These are phyloP conservation scores for Posidonia oceanica DNA, from an alignment of 116 monocot genomes.

Conservation along the genomic window DNA sequence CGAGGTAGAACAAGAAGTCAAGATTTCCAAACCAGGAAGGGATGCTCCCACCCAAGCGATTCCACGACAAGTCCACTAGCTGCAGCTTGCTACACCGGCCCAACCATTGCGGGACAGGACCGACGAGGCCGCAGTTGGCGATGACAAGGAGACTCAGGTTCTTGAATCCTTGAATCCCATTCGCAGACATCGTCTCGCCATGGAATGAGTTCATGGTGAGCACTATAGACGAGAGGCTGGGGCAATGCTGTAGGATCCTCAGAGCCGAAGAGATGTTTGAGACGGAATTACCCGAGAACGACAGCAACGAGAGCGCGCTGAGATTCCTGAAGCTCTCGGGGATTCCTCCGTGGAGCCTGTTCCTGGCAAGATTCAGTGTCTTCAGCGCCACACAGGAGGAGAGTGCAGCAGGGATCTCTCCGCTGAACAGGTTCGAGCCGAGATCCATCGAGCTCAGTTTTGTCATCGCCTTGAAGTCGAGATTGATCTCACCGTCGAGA, in stretches of 20 bases:
- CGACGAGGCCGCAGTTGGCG: conserved; percentile 49
- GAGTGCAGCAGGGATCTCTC: conserved; percentile 34
- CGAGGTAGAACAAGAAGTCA: conserved; percentile 61
- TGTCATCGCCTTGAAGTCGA: conserved; percentile 42
- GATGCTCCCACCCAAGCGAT: conserved; percentile 48
- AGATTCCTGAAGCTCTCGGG: conserved; percentile 53
- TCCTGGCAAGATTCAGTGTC: conserved; percentile 56
- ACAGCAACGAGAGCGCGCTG: conserved; percentile 37
- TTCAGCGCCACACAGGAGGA: conserved; percentile 41
- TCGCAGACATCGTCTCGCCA: conserved; percentile 32
- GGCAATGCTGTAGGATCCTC: conserved; percentile 40
- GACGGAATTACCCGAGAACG: conserved; percentile 57
- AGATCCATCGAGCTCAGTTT: conserved; percentile 45
- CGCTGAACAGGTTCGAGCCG: conserved; percentile 36
- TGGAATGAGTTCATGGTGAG: conserved; percentile 50
- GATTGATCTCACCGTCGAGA: conserved; percentile 34
- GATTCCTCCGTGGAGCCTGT: conserved; percentile 48
- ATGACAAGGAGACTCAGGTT: conserved; percentile 47
- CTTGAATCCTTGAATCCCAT: conserved; percentile 39
- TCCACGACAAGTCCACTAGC: conserved; percentile 85
- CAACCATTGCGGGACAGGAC: conserved; percentile 55
- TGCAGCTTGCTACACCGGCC: conserved; percentile 28
- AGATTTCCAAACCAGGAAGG: conserved; percentile 64
- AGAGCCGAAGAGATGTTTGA: conserved; percentile 46
- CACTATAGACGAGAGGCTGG: conserved; percentile 41